Evolutionary conservation across 345 rosid species (phyloP).

Genomic region (Turnera subulata): DNA sequence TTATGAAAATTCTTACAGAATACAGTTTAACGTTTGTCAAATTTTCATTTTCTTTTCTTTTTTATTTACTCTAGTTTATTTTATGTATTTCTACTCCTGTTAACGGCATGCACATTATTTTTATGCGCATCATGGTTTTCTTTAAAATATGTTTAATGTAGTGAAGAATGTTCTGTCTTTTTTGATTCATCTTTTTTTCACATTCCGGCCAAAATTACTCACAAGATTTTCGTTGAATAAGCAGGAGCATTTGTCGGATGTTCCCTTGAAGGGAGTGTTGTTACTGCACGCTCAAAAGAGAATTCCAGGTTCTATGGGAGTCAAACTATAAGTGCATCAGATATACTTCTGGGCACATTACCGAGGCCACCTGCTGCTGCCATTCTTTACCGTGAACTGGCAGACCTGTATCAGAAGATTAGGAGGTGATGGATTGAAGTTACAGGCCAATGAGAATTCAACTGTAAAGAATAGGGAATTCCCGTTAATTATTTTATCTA

Average conservation of each 20-base stretch:
- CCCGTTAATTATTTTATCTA: neutral
- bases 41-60: neutral
- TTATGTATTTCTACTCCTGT: no score
- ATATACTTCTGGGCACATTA: slow-evolving; percentile 75
- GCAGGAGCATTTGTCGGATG: slow-evolving; percentile 95
- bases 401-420: slow-evolving; percentile 59
- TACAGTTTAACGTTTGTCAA: neutral
- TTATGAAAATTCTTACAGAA: neutral
- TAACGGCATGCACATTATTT: no score
- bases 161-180: no score
- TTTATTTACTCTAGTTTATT: neutral
- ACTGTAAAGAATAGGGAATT: neutral
- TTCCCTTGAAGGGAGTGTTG: slow-evolving; percentile 81
- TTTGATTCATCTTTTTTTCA: neutral
- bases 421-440: slow-evolving; percentile 31
- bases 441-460: no score
- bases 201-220: neutral
- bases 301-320: slow-evolving; percentile 83
- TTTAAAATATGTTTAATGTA: no score
- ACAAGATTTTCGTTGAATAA: neutral
- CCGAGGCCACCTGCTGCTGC: slow-evolving; percentile 88
- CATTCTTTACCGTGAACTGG: slow-evolving; percentile 67
- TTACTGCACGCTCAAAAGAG: slow-evolving; percentile 65
- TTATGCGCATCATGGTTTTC: no score
- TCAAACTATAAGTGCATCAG: slow-evolving; percentile 65